Conservation (phyloP, 768 basidiomycete species). For the Auriscalpium microsporum region DNA sequence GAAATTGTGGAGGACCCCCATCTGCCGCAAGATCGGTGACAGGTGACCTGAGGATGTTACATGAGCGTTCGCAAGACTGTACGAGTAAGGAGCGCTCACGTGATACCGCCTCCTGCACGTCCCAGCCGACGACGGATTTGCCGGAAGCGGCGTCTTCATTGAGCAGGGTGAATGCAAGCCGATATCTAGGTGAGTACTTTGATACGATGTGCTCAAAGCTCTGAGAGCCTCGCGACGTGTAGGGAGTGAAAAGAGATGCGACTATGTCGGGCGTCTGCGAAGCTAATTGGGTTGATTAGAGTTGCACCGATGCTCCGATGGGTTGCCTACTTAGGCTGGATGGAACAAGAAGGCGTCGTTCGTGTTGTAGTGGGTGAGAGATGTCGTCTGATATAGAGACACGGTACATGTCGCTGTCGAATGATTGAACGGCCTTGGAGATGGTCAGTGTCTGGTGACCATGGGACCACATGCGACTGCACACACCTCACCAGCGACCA, state of each 20-base stretch:
- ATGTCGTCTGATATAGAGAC: neutral
- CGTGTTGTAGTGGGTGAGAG: neutral
- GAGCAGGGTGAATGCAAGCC: constrained; percentile 85
- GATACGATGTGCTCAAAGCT: constrained; percentile 40
- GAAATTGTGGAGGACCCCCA: constrained; percentile 75
- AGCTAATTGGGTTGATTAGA: neutral
- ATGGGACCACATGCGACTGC: no score
- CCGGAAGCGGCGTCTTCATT: constrained; percentile 82
- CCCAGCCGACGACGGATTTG: constrained; percentile 57
- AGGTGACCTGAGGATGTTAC: constrained; percentile 48
- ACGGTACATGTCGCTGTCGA: neutral
- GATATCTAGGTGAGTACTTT: constrained; percentile 75
- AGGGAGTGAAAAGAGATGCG: constrained; percentile 32
- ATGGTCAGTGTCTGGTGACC: no score
- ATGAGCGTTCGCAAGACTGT: constrained; percentile 2
- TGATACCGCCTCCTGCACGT: constrained; percentile 52
- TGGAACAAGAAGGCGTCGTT: neutral
- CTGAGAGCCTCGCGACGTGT: constrained; percentile 34
- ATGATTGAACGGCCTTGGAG: neutral
- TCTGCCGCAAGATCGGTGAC: constrained; percentile 48
- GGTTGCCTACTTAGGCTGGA: neutral
- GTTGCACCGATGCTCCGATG: no score
- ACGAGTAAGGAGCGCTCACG: constrained; percentile 37
- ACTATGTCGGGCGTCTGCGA: constrained; percentile 24
- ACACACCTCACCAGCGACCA: neutral